Evolutionary conservation across 208 protist genomes (phyloP), one percentile per base, ranked within the genome.

Genomic region (Trypanosoma avium): DNA sequence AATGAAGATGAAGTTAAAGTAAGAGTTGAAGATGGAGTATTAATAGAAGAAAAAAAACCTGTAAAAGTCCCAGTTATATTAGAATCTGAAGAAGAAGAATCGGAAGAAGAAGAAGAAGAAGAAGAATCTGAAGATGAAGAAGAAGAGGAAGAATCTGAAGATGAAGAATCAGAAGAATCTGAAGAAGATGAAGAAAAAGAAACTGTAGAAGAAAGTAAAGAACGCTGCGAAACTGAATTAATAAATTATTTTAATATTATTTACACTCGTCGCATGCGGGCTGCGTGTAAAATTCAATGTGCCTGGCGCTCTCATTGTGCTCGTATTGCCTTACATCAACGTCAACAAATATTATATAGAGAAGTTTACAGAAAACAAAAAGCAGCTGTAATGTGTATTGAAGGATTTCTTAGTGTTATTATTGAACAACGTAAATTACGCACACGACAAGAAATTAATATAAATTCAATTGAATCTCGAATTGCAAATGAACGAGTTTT

Each of bases 351-450:
- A 30, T 66, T 94, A 17, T 94, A 90, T 60, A 35, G 40, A 1
- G 61, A 71, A 40, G 64, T 94, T 10, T 90, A 90, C 61, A 49
- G 59, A 3, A 65, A 68, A 17, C 88, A 94, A 61, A 84, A 88
- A 56, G 82, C 82, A 0, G 86, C 86, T 8, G 78, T 73, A 2
- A 62, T 84, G 21, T 86, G 82, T 33, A 80, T 92, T 26, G 72
- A 81, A 1, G 75, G 86, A 1, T 73, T 75, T 24, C 62, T 86
- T 15, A 45, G 77, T 33, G 42, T 63, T 40, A 33, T 79, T 24
- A 40, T 82, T n/a, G 63, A 61, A 38, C 56, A 70, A n/a, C 67
- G 69, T 12, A 42, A 58, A 19, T 65, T 77, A 3, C 29, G 30
- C 0, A 15, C 26, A 22, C 55, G 32, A 13, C 19, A 58, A 24